These are phyloP conservation scores for Aspergillus sp. DNA, from an alignment of 2,329 filamentous ascomycete species.

Conservation along the genomic window DNA sequence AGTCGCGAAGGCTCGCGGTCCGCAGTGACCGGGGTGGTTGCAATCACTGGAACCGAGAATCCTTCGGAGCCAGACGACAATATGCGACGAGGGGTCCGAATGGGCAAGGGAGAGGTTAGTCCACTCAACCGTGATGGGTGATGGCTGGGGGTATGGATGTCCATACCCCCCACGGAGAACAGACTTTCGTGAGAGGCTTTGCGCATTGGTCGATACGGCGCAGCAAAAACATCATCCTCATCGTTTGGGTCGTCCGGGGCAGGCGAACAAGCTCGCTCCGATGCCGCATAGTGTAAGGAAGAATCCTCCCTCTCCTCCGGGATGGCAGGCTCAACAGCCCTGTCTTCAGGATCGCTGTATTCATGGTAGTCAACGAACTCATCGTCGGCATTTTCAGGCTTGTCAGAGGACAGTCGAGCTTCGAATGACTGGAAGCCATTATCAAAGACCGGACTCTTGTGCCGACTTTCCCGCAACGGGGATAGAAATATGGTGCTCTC, in stretches of 20 bases:
- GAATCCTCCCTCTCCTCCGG: slow-evolving; percentile 40
- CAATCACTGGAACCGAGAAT: slow-evolving; percentile 38
- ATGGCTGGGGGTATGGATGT: slow-evolving; percentile 78
- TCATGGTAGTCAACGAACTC: slow-evolving; percentile 18
- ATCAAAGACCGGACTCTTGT: slow-evolving; percentile 59
- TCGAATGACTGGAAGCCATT: slow-evolving; percentile 48
- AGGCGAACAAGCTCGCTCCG: slow-evolving; percentile 11
- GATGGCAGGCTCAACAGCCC: slow-evolving; percentile 31
- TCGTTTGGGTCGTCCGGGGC: slow-evolving; percentile 14
- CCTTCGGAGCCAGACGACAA: slow-evolving; percentile 43
- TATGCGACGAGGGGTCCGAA: slow-evolving; percentile 47
- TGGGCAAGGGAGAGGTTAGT: slow-evolving; percentile 44
- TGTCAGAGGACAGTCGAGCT: slow-evolving; percentile 7
- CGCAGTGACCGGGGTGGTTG: slow-evolving; percentile 35
- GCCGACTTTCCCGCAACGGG: slow-evolving; percentile 63
- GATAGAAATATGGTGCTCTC: slow-evolving; percentile 66
- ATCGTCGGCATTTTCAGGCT: slow-evolving; percentile 11
- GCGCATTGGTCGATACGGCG: slow-evolving; percentile 51
- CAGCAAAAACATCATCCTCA: slow-evolving; percentile 23
- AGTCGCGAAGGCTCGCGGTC: slow-evolving; percentile 26
- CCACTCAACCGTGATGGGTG: slow-evolving; percentile 72
- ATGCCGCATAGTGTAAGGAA: slow-evolving; percentile 15
- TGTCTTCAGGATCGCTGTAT: slow-evolving; percentile 17
- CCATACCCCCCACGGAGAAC: slow-evolving; percentile 80
- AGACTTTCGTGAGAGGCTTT: slow-evolving; percentile 85